Evolutionary conservation across 345 rosid genomes (phyloP).

Genomic region (Aethionema arabicum): DNA sequence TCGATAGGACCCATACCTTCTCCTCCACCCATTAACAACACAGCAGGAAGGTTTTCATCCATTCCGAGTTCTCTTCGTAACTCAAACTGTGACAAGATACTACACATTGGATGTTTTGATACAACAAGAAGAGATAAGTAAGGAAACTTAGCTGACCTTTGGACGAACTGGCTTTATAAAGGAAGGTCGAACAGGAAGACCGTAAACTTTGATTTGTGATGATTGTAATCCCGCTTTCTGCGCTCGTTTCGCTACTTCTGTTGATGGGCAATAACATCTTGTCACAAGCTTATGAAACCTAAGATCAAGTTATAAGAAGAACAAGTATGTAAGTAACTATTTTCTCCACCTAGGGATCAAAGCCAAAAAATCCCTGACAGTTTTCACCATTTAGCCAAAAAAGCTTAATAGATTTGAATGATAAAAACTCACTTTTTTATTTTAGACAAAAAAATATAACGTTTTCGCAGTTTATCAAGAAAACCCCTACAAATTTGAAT

Average conservation of each 20-base stretch:
- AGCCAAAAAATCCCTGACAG: neutral
- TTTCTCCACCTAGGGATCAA: neutral
- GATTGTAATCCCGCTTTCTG: slow-evolving; percentile 80
- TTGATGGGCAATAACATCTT: slow-evolving; percentile 94
- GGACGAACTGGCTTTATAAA: slow-evolving; percentile 90
- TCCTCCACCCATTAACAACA: slow-evolving; percentile 97
- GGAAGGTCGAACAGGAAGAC: slow-evolving; percentile 98
- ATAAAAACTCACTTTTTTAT: no score
- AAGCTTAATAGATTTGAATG: no score
- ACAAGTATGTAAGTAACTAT: slow-evolving; percentile 11
- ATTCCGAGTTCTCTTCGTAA: slow-evolving; percentile 81
- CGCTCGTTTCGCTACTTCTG: slow-evolving; percentile 88
- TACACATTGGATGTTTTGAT: slow-evolving; percentile 2
- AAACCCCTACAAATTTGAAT: no score
- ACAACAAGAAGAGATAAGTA: neutral
- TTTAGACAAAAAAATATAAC: no score
- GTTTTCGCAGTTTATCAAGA: no score
- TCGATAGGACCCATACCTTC: slow-evolving; percentile 99
- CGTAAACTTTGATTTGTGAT: slow-evolving; percentile 87
- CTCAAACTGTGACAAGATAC: slow-evolving; percentile 46
- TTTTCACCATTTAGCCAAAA: no score
- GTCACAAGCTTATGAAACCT: slow-evolving; percentile 99
- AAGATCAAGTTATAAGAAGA: slow-evolving; percentile 9
- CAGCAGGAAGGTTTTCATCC: slow-evolving; percentile 96
- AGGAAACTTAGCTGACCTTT: slow-evolving; percentile 49